phyloP scores from a whole-genome alignment of 768 basidiomycete genomes.

The Termitomyces sp. region DNA sequence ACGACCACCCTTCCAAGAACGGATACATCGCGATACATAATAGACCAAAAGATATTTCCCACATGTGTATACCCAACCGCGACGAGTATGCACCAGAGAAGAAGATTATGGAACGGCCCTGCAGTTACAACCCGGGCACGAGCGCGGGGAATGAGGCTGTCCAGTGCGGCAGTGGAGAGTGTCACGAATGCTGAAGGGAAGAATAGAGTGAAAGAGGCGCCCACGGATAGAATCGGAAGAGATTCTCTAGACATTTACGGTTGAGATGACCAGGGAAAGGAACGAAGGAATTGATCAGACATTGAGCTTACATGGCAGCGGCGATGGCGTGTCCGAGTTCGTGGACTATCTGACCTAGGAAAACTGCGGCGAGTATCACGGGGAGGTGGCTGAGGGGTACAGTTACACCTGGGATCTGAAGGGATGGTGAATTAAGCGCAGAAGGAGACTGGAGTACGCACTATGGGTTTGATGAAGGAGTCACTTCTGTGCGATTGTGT shows the following conservation, averaged over 20 bases:
- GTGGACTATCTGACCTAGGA: slow-evolving; percentile 68
- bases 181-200: slow-evolving; percentile 77
- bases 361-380: slow-evolving; percentile 57
- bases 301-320: slow-evolving; percentile 61
- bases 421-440: background rate
- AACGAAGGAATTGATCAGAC: background rate
- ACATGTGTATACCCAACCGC: slow-evolving; percentile 31
- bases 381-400: slow-evolving; percentile 73
- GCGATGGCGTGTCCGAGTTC: slow-evolving; percentile 78
- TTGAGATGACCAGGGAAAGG: background rate
- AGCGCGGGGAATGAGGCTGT: slow-evolving; percentile 35
- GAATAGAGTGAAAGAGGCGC: slow-evolving; percentile 56
- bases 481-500: background rate
- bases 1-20: slow-evolving; percentile 53
- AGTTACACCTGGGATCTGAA: slow-evolving; percentile 79
- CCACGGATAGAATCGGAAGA: slow-evolving; percentile 59
- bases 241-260: slow-evolving; percentile 44
- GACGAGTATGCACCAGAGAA: slow-evolving; percentile 50
- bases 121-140: slow-evolving; percentile 65
- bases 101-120: slow-evolving; percentile 77
- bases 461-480: slow-evolving; percentile 28
- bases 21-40: slow-evolving; percentile 55
- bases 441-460: slow-evolving; percentile 18
- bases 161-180: slow-evolving; percentile 43
- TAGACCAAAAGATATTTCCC: slow-evolving; percentile 25